Base-by-base conservation (phyloP, 768 basidiomycete species). In the Mycena maculata region DNA sequence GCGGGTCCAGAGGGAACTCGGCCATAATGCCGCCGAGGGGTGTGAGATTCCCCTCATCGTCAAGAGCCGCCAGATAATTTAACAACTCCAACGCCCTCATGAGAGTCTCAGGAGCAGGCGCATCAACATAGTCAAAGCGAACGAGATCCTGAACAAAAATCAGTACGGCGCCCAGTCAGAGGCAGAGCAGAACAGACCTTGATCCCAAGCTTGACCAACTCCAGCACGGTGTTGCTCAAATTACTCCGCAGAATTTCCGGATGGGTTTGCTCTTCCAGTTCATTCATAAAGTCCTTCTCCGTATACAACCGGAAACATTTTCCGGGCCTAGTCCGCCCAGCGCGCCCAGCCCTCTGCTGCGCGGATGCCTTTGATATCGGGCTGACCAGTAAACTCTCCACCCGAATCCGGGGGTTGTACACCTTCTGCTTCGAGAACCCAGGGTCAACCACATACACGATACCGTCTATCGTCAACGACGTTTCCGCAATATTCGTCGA, bases 401-500 rank as follows among this genome's bases (percentile, higher is more conserved):
- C 97, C 50, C 97, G 90, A 65, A 98, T 98, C 31, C 97, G 88
- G 0, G 97, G 98, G 77, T 98, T 99, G 83, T 99, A 99, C 53
- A 99, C 92, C 76, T 97, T 98, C 80, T 98, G 97, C 80, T 99
- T 97, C 36, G 93, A 96, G 82, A 99, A 98, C 1, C 96, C 96
- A 0, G 96, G 95, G 75, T 98, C 97, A 49, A 98, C 96, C 63
- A 98, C 97, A 73, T 99, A 99, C n/a, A 99, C 96, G 73, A 99
- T 98, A 23, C 97, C 97, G 71, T 99, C 97, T 63, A 99, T 99
- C 3, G 97, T 99, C 45, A 99, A 81, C 2, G 95, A 97, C 2
- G 97, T 99, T 79, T 99, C 97, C 4, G 98, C 98, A 63, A 99
- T 95, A 76, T 99, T 99, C 30, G 97, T 99, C 11, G 96, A 94